Evolutionary conservation across 495 filamentous ascomycete species (phyloP).

Genomic region (Barbatosphaeria neglecta): DNA sequence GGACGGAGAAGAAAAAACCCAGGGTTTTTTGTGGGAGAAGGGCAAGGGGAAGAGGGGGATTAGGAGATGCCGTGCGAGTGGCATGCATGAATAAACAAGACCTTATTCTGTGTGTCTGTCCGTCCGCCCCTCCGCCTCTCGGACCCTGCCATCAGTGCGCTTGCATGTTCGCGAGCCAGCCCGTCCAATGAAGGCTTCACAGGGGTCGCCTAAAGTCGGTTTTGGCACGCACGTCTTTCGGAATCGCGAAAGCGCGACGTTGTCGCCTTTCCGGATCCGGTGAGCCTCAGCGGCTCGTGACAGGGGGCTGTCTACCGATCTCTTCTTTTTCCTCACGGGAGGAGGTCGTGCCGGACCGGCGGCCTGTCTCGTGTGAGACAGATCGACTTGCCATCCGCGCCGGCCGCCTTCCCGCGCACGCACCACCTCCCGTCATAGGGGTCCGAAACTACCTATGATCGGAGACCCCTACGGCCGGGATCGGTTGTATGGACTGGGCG

Average conservation of each 20-base stretch:
- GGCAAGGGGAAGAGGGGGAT: background rate
- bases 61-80: too few relatives aligned
- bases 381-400: background rate
- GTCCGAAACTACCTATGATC: too few relatives aligned
- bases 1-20: background rate
- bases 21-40: background rate
- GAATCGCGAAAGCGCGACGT: background rate
- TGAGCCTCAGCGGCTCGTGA: background rate
- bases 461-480: too few relatives aligned
- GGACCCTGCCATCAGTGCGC: background rate
- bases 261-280: background rate
- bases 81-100: background rate
- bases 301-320: too few relatives aligned
- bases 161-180: background rate
- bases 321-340: too few relatives aligned
- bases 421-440: background rate
- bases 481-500: too few relatives aligned
- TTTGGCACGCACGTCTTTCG: background rate
- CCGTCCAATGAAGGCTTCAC: background rate
- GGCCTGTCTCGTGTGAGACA: background rate
- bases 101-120: background rate
- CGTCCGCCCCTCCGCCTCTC: background rate
- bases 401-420: background rate
- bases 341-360: background rate
- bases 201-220: background rate